Evolutionary conservation across 2,329 filamentous ascomycete genomes (phyloP).

Genomic region (Pseudocercospora ulei): DNA sequence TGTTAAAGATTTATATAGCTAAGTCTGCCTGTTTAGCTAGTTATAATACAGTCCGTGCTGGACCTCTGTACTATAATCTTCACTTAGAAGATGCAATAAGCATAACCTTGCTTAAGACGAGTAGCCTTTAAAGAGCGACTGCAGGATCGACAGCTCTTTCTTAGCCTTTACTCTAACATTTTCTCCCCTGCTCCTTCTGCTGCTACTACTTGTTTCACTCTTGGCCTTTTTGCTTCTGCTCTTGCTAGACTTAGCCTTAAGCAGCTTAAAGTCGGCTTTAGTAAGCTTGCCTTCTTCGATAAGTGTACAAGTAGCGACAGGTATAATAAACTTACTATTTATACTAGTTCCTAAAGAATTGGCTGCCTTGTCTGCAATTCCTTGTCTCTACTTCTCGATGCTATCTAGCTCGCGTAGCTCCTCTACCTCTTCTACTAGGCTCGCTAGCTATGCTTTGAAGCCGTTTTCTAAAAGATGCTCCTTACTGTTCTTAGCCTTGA

Average conservation of each 20-base stretch:
- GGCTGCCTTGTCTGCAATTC: slow-evolving; percentile 51
- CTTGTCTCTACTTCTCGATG: slow-evolving; percentile 55
- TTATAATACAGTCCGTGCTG: too few relatives aligned
- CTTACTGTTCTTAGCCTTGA: slow-evolving; percentile 44
- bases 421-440: slow-evolving; percentile 39
- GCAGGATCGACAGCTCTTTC: slow-evolving; percentile 39
- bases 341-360: slow-evolving; percentile 50
- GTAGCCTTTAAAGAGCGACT: slow-evolving; percentile 36
- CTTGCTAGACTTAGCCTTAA: slow-evolving; percentile 31
- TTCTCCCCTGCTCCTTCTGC: slow-evolving; percentile 17
- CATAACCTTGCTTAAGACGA: slow-evolving; percentile 10
- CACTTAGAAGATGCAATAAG: too few relatives aligned
- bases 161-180: slow-evolving; percentile 27
- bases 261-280: slow-evolving; percentile 38
- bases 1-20: too few relatives aligned
- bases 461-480: slow-evolving; percentile 15
- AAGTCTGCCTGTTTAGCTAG: too few relatives aligned
- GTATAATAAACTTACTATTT: slow-evolving; percentile 57
- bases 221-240: slow-evolving; percentile 33
- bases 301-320: slow-evolving; percentile 43
- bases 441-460: slow-evolving; percentile 14
- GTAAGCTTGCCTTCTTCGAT: slow-evolving; percentile 41
- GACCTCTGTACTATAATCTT: slow-evolving; percentile 57
- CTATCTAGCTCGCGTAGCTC: slow-evolving; percentile 50
- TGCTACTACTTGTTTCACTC: slow-evolving; percentile 21